A percentile compares a stretch with the other conserved stretches of the same genome.
Conservation (phyloP, 345 rosid species). For the Abelmoschus esculentus region DNA sequence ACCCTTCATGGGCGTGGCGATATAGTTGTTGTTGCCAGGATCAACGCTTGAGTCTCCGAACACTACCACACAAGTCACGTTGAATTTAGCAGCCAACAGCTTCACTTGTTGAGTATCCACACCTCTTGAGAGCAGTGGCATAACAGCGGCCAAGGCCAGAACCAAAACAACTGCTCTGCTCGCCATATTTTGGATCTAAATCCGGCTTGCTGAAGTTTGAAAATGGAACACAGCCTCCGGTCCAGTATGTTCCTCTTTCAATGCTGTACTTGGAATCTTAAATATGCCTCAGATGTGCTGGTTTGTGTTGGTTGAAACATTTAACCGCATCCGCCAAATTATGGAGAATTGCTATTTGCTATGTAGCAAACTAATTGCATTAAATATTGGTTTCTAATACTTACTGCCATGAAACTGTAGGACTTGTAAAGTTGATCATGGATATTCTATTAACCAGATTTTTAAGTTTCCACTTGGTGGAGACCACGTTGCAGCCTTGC, state of each 20-base stretch:
- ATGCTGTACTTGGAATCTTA: not conserved
- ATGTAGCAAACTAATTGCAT: not conserved
- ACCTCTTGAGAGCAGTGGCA: conserved; percentile 17
- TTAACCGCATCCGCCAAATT: not conserved
- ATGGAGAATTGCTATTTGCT: not conserved
- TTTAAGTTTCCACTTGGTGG: too few species aligned
- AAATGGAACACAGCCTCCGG: not conserved
- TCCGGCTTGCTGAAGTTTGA: not conserved
- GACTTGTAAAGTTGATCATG: not conserved
- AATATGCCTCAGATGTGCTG: not conserved
- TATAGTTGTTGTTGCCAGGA: conserved; percentile 7
- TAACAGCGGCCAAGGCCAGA: not conserved
- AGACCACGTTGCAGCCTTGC: too few species aligned
- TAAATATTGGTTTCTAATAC: not conserved
- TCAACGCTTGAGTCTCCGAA: conserved; percentile 82
- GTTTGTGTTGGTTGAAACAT: conserved; percentile 8
- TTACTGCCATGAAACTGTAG: not conserved
- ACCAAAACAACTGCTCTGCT: not conserved
- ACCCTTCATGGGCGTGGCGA: conserved; percentile 3
- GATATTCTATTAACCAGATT: not conserved
- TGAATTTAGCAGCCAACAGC: conserved; percentile 39
- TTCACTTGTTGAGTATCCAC: conserved; percentile 23
- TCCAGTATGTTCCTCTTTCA: not conserved
- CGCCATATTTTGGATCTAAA: not conserved
- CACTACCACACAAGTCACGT: conserved; percentile 52